Evolutionary conservation across 1,284 basidiomycete genomes (phyloP).

Genomic region (Sparassis latifolia): DNA sequence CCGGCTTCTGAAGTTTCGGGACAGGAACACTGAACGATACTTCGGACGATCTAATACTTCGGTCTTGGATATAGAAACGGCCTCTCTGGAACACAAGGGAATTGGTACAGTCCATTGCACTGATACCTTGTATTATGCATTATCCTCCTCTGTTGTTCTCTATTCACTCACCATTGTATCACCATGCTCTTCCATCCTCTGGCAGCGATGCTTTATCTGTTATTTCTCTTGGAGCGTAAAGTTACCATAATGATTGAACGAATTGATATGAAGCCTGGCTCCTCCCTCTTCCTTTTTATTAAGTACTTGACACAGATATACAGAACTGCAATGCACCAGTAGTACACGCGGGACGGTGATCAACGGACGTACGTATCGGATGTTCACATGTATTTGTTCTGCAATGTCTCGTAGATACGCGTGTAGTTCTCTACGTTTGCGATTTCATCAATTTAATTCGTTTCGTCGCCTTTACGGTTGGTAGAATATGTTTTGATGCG

Average conservation of each 20-base stretch:
- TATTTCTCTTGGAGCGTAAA: conserved; percentile 13
- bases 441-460: not conserved
- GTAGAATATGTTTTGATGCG: too few species aligned
- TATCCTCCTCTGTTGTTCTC: conserved; percentile 8
- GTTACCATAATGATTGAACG: conserved; percentile 12
- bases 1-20: conserved; percentile 29
- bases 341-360: conserved; percentile 50
- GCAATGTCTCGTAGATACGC: conserved; percentile 17
- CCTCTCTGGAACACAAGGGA: conserved; percentile 10
- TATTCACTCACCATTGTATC: conserved; percentile 13
- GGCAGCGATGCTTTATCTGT: conserved; percentile 8
- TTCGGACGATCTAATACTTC: conserved; percentile 9
- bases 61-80: conserved; percentile 17
- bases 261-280: conserved; percentile 6
- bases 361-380: conserved; percentile 54
- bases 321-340: too few species aligned
- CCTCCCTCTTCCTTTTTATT: not conserved
- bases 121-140: conserved; percentile 15
- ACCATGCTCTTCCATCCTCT: conserved; percentile 9
- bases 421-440: not conserved
- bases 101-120: conserved; percentile 13
- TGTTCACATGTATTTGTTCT: conserved; percentile 49
- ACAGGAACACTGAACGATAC: conserved; percentile 34
- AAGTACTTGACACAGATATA: too few species aligned
- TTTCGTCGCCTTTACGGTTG: too few species aligned